Base-by-base conservation (phyloP, 148 eudicot species). In the Cornus florida region DNA sequence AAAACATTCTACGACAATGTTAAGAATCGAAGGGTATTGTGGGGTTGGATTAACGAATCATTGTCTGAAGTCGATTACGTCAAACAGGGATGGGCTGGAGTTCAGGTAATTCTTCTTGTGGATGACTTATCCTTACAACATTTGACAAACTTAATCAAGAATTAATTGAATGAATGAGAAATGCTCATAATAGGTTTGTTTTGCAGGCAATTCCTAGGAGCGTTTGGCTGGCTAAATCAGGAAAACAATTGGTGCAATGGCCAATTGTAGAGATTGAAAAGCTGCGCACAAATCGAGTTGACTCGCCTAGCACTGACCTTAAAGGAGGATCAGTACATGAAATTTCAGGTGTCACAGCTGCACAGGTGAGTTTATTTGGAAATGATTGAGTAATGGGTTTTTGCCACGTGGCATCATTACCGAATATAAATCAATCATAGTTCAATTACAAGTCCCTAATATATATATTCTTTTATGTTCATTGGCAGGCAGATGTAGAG, bases 191-290 rank as follows among this genome's bases (percentile, higher is more conserved):
- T 19, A 5, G 2, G 72, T 28, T 76, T 68, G 6, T 71, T 70
- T 53, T 76, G 48, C 69, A 93, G 94, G 75, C 83, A 3, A 82
- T 92, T 82, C 98, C 95, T 9, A 89, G 94, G 71, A 78, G 22
- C 4, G 53, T 90, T 53, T 86, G 90, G 90, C 90, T 91, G 4
- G 83, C 80, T 48, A 80, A 82, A 79, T 67, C 75, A 6, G 85
- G 88, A 14, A 89, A 89, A 41, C 98, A 93, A 20, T 70, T 93
- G 86, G 66, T 88, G 19, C 97, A 93, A 81, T 93, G 95, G 97
- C 95, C 97, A 1, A 64, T 93, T 16, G 39, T 67, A 20, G 95
- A 89, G 70, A 76, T 92, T n/a, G 90, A 91, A 62, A 78, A 64
- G 19, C 74, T 91, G 62, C 83, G 91, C 14, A 65, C n/a, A 69